phyloP scores from a whole-genome alignment of 305 asterid species.

The Lippia alba region DNA sequence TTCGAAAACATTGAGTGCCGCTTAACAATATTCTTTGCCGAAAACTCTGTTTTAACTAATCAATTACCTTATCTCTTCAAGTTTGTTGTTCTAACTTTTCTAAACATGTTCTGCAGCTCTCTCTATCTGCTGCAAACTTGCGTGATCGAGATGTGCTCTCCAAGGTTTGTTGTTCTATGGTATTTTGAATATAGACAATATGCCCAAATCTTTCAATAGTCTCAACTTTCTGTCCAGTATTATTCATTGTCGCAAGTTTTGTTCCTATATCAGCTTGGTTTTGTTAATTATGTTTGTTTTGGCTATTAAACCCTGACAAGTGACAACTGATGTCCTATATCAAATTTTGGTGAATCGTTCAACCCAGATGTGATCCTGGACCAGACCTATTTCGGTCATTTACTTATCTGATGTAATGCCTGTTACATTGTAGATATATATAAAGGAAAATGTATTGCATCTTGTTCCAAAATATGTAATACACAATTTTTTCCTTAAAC shows the following conservation, averaged over 20 bases:
- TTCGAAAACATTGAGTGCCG: background rate
- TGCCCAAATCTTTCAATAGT: background rate
- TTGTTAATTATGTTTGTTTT: slow-evolving; percentile 14
- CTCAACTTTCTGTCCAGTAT: slow-evolving; percentile 11
- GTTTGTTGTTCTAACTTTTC: slow-evolving; percentile 26
- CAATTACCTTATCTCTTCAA: slow-evolving; percentile 22
- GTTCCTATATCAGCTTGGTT: slow-evolving; percentile 24
- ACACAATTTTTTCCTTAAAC: slow-evolving; percentile 23
- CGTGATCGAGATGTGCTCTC: slow-evolving; percentile 92
- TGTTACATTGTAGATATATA: slow-evolving; percentile 18
- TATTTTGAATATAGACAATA: slow-evolving; percentile 17
- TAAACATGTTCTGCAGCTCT: slow-evolving; percentile 63
- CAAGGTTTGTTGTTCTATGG: slow-evolving; percentile 71
- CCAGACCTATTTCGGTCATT: background rate
- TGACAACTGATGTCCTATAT: slow-evolving; percentile 11
- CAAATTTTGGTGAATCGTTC: slow-evolving; percentile 19
- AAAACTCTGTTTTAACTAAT: slow-evolving; percentile 8
- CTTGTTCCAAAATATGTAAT: slow-evolving; percentile 19
- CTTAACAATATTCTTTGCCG: background rate
- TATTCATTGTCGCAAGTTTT: slow-evolving; percentile 10
- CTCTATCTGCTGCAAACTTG: slow-evolving; percentile 85
- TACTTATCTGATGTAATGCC: slow-evolving; percentile 6
- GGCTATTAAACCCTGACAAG: slow-evolving; percentile 26
- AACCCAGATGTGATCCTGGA: slow-evolving; percentile 16
- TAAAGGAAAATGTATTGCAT: slow-evolving; percentile 16